Evolutionary conservation across 2,329 filamentous ascomycete species (phyloP).

Genomic region (Ophiostoma tasmaniense): DNA sequence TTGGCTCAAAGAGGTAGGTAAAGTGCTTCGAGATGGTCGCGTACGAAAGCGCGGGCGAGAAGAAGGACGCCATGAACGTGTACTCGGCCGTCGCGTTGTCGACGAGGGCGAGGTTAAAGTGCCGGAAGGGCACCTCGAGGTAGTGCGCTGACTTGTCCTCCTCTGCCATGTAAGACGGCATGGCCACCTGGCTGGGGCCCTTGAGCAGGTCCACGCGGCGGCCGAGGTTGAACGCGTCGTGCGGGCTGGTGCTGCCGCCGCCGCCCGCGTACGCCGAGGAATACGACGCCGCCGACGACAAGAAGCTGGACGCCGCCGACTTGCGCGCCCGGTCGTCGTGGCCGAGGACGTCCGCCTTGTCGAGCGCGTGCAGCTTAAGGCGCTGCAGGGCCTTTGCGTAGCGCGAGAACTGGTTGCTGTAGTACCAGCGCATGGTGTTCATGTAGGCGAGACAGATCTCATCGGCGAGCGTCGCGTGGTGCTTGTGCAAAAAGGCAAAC

Average conservation of each 20-base stretch:
- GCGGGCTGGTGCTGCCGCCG: slow-evolving; percentile 33
- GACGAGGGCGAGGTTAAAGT: slow-evolving; percentile 87
- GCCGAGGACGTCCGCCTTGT: slow-evolving; percentile 75
- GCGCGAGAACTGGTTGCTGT: slow-evolving; percentile 79
- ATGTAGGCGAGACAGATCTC: slow-evolving; percentile 91
- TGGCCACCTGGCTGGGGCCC: slow-evolving; percentile 61
- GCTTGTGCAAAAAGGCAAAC: slow-evolving; percentile 73
- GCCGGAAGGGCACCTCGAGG: slow-evolving; percentile 81
- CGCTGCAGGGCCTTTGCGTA: slow-evolving; percentile 80
- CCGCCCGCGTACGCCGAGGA: background rate
- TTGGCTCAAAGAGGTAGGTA: slow-evolving; percentile 78
- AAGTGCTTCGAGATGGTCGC: slow-evolving; percentile 76
- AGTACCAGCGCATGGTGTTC: slow-evolving; percentile 99
- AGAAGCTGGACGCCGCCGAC: slow-evolving; percentile 25
- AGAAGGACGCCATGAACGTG: slow-evolving; percentile 85
- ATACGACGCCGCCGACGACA: slow-evolving; percentile 27
- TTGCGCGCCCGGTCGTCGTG: slow-evolving; percentile 55
- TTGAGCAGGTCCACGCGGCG: slow-evolving; percentile 76
- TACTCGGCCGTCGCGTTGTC: slow-evolving; percentile 95
- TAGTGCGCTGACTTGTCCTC: slow-evolving; percentile 76
- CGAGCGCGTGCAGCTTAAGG: slow-evolving; percentile 72
- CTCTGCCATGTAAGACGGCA: slow-evolving; percentile 84
- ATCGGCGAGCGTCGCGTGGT: slow-evolving; percentile 74
- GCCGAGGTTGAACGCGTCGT: slow-evolving; percentile 85
- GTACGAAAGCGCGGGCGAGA: slow-evolving; percentile 67